Conservation (phyloP, 257 asterid species). For the Thymus mandschuricus region DNA sequence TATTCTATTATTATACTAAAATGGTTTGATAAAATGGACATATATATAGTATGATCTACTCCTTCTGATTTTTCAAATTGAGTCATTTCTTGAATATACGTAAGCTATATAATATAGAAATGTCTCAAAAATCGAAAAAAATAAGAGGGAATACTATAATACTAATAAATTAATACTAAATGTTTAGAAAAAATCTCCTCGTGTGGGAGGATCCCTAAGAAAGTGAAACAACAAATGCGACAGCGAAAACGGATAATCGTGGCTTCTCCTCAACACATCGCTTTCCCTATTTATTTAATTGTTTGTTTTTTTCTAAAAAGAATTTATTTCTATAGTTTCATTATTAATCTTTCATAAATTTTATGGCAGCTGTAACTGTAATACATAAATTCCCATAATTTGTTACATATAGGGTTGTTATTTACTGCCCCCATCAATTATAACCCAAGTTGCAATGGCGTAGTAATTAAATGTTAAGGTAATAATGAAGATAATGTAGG, state of each 20-base stretch:
- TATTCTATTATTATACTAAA: too few relatives aligned
- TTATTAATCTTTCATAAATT: conserved; percentile 1
- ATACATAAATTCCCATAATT: conserved; percentile 18
- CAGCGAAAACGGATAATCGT: neutral
- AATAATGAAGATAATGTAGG: neutral
- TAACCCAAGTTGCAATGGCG: neutral
- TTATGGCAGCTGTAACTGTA: neutral
- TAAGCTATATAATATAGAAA: neutral
- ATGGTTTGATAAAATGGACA: too few relatives aligned
- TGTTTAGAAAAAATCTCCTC: neutral
- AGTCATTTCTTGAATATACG: too few relatives aligned
- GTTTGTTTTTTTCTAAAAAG: too few relatives aligned
- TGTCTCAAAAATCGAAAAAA: too few relatives aligned
- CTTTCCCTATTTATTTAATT: neutral
- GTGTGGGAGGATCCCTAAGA: conserved; percentile 22
- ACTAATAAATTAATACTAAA: too few relatives aligned
- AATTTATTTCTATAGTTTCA: neutral
- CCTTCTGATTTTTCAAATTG: neutral
- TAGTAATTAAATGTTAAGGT: neutral
- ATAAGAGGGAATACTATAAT: too few relatives aligned
- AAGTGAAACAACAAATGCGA: conserved; percentile 22
- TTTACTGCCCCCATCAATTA: conserved; percentile 11
- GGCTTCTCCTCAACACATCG: conserved; percentile 17
- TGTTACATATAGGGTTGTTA: neutral
- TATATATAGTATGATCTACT: neutral